Percentiles rank a stretch among this genome's conserved stretches.
Conservation (phyloP, 129 eudicot genomes). For the Heracleum sosnowskyi region DNA sequence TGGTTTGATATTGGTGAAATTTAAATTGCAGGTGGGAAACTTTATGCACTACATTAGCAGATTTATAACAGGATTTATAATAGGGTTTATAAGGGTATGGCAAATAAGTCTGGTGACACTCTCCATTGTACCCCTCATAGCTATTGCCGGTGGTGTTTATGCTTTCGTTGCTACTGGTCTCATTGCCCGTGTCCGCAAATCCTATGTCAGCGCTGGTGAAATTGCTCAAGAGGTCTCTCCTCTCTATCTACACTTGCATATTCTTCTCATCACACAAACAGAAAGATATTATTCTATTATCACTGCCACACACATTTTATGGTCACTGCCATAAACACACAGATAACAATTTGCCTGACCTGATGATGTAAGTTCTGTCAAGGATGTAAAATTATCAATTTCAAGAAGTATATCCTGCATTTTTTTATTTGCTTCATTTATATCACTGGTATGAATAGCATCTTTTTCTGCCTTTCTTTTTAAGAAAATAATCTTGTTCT, state of each 20-base stretch:
- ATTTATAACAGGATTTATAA: constrained; percentile 68
- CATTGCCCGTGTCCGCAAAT: constrained; percentile 76
- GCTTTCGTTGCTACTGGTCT: constrained; percentile 90
- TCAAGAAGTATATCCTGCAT: neutral
- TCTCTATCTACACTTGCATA: neutral
- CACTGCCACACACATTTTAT: neutral
- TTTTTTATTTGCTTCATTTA: neutral
- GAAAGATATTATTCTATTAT: neutral
- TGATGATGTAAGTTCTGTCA: neutral
- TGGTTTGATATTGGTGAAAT: neutral
- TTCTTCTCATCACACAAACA: neutral
- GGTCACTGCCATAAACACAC: neutral
- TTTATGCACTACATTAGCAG: constrained; percentile 95
- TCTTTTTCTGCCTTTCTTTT: neutral
- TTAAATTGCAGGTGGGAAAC: constrained; percentile 75
- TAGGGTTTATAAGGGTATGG: constrained; percentile 91
- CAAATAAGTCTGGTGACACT: constrained; percentile 92
- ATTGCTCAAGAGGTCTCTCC: constrained; percentile 88
- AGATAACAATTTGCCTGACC: neutral
- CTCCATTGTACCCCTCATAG: constrained; percentile 89
- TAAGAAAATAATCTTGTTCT: neutral
- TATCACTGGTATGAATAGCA: neutral
- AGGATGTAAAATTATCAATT: neutral
- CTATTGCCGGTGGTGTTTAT: constrained; percentile 93
- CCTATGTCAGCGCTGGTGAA: constrained; percentile 94